phyloP scores from a whole-genome alignment of 1,139 yeast genomes.

The Scheffersomyces insectosa region DNA sequence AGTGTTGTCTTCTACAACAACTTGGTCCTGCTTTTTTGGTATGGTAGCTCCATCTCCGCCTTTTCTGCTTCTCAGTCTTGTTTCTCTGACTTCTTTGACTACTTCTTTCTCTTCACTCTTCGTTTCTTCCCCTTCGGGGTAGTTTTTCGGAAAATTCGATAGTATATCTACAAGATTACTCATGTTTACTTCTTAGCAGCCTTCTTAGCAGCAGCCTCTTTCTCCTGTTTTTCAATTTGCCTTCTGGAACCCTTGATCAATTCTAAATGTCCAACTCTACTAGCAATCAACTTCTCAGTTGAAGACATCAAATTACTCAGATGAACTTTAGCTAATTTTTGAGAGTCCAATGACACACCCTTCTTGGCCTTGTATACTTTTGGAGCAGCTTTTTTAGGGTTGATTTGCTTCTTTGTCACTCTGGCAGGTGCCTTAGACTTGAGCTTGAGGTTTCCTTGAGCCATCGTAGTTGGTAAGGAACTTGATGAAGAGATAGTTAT shows the following conservation, averaged over 20 bases:
- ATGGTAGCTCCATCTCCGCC: background rate
- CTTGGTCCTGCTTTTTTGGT: background rate
- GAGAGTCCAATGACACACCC: constrained; percentile 44
- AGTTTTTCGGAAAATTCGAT: constrained; percentile 12
- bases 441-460: constrained; percentile 55
- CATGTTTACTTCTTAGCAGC: constrained; percentile 8
- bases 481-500: background rate
- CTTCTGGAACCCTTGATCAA: constrained; percentile 89
- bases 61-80: background rate
- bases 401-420: constrained; percentile 53
- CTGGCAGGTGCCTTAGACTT: constrained; percentile 49
- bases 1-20: background rate
- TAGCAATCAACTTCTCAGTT: constrained; percentile 83
- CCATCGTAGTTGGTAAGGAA: constrained; percentile 35
- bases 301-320: constrained; percentile 64
- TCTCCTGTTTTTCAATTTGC: constrained; percentile 62
- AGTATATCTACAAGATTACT: constrained; percentile 11
- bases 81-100: background rate
- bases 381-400: constrained; percentile 73
- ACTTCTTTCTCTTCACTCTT: background rate
- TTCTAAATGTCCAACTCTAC: constrained; percentile 95
- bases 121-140: too few species aligned
- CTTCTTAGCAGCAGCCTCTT: constrained; percentile 24
- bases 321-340: constrained; percentile 60
- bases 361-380: constrained; percentile 70